phyloP scores from a whole-genome alignment of 768 basidiomycete genomes.

The Pisolithus orientalis region DNA sequence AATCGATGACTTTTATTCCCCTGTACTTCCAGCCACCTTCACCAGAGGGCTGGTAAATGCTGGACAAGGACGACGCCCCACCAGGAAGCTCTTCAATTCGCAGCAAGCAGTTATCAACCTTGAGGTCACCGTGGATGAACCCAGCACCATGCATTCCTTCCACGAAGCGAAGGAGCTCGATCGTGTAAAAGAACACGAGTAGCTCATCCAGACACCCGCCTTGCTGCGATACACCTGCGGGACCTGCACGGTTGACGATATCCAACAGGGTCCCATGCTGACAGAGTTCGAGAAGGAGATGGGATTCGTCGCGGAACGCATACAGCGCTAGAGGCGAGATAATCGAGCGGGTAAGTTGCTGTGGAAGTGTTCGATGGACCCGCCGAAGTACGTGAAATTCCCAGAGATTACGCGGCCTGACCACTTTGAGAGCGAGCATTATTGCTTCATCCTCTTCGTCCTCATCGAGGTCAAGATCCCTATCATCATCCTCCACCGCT shows the following conservation, averaged over 20 bases:
- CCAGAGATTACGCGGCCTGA: constrained; percentile 85
- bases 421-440: constrained; percentile 84
- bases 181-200: constrained; percentile 89
- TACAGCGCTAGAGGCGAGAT: constrained; percentile 76
- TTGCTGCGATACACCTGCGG: constrained; percentile 71
- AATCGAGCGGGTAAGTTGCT: constrained; percentile 56
- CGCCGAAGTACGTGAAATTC: constrained; percentile 83
- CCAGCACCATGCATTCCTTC: constrained; percentile 77
- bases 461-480: constrained; percentile 39
- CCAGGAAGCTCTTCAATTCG: constrained; percentile 81
- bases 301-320: constrained; percentile 83
- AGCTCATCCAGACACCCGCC: constrained; percentile 87
- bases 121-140: constrained; percentile 96
- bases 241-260: constrained; percentile 78
- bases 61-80: constrained; percentile 61
- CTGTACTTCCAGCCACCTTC: constrained; percentile 81
- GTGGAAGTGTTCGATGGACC: constrained; percentile 63
- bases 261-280: constrained; percentile 90
- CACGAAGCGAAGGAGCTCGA: constrained; percentile 79
- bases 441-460: constrained; percentile 50
- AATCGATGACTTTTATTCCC: constrained; percentile 92
- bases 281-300: constrained; percentile 82
- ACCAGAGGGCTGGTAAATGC: constrained; percentile 72
- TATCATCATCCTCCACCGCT: constrained; percentile 32
- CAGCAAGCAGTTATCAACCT: constrained; percentile 98